phyloP scores from a whole-genome alignment of 2,329 filamentous ascomycete species.

The Apiospora saccharicola region DNA sequence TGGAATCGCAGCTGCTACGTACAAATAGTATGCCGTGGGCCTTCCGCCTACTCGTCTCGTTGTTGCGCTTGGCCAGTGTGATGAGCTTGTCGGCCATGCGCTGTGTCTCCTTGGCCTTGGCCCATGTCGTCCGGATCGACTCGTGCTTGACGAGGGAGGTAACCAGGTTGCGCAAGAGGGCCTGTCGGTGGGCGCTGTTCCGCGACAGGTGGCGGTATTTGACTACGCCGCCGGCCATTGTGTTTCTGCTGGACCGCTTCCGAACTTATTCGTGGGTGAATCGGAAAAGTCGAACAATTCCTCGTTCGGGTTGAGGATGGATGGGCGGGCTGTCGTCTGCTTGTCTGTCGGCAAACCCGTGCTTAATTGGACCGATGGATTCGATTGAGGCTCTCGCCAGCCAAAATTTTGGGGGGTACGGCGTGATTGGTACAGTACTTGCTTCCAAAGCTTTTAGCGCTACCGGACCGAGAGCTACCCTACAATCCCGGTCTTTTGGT shows the following conservation, averaged over 20 bases:
- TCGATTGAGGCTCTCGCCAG: slow-evolving; percentile 15
- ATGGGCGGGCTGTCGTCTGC: neutral
- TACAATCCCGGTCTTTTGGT: slow-evolving; percentile 2
- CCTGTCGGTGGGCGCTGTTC: slow-evolving; percentile 85
- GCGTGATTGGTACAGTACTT: neutral
- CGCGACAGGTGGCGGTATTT: slow-evolving; percentile 92
- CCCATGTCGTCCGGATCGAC: slow-evolving; percentile 92
- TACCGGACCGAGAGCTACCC: slow-evolving; percentile 7
- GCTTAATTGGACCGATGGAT: neutral
- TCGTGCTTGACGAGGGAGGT: slow-evolving; percentile 94
- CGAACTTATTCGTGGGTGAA: neutral
- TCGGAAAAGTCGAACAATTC: neutral
- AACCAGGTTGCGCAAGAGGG: slow-evolving; percentile 93
- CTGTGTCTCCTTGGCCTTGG: slow-evolving; percentile 97
- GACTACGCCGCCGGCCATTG: slow-evolving; percentile 84
- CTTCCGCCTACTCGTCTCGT: slow-evolving; percentile 76
- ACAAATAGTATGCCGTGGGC: slow-evolving; percentile 89
- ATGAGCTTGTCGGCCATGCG: slow-evolving; percentile 92
- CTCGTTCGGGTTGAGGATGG: neutral
- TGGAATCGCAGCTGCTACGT: slow-evolving; percentile 55
- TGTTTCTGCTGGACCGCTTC: neutral
- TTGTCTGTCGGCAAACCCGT: neutral
- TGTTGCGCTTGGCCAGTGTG: slow-evolving; percentile 92
- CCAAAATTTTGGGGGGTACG: slow-evolving; percentile 16
- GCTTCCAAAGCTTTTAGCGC: slow-evolving; percentile 8